Base-by-base conservation (phyloP, 148 eudicot species). In the Rhododendron simsii region DNA sequence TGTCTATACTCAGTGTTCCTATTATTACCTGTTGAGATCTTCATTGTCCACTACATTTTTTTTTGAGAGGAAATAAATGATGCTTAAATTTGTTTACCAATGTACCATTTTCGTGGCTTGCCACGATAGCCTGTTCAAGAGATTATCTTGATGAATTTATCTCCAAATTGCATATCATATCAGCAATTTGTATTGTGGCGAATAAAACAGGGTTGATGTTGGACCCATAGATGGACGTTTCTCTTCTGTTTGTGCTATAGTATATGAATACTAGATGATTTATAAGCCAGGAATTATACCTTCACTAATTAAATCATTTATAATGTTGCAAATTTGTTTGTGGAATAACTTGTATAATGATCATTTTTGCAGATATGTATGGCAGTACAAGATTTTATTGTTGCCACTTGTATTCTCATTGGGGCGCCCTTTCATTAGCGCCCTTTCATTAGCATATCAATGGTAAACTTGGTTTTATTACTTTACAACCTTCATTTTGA, bases 401-500 rank as follows among this genome's bases (percentile, higher is more conserved):
- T 76, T 94, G 85, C 98, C 98, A 96, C 84, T 83, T 96, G 85
- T 96, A 96, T 91, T 93, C 98, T 87, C 89, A 92, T 79, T 87
- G 95, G 91, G 93, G 93, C 69, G 93, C 94, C 83, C 95, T 94
- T 89, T 91, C 99, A 18, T 86, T 92, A 82, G 99, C 99, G 93
- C 94, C 83, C 95, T 94, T 89, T 91, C 99, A 18, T 86, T 92
- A 82, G 99, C 99, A 78, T 96, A 92, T 87, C 95, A 95, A 79
- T 89, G 96, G 99, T 95, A 87, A 83, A 51, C 35, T 33, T 33
- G 35, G 35, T 33, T 33, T 33, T 33, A 33, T 33, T 33, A 33
- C 35, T 33, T 33, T 1, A 33, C 35, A 33, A 33, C 35, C 1
- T 33, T 33, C 35, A 33, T 33, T 33, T 1, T 33, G 35, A 33